Percentiles rank a stretch among this genome's conserved stretches.
Evolutionary conservation across 2,329 filamentous ascomycete species (phyloP).

Genomic region (Harringtonia lauricola): DNA sequence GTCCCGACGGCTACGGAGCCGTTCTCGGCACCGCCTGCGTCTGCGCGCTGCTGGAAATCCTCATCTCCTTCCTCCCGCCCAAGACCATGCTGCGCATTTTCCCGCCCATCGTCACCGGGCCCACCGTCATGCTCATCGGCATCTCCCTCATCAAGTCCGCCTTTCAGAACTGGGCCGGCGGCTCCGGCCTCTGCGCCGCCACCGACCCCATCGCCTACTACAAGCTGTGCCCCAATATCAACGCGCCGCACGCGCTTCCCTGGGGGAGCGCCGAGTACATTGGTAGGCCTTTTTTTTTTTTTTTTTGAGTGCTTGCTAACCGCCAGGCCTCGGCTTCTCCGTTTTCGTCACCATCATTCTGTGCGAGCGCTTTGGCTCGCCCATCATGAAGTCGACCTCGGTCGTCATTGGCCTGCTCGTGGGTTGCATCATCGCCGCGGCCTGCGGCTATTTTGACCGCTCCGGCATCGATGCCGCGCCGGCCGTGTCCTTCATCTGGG

Average conservation of each 20-base stretch:
- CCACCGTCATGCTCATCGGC: slow-evolving; percentile 54
- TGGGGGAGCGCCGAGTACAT: slow-evolving; percentile 76
- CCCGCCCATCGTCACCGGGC: slow-evolving; percentile 50
- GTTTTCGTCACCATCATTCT: slow-evolving; percentile 72
- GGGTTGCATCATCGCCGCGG: slow-evolving; percentile 69
- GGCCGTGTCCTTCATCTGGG: slow-evolving; percentile 66
- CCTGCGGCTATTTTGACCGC: slow-evolving; percentile 68
- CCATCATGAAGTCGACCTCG: slow-evolving; percentile 73
- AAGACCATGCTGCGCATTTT: slow-evolving; percentile 60
- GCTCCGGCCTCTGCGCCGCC: slow-evolving; percentile 47
- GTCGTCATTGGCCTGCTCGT: slow-evolving; percentile 64
- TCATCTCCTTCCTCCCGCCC: slow-evolving; percentile 65
- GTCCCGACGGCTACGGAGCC: slow-evolving; percentile 66
- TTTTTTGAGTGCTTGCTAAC: neutral
- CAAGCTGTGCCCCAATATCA: slow-evolving; percentile 53
- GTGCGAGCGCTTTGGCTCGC: slow-evolving; percentile 70
- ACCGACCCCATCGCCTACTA: slow-evolving; percentile 43
- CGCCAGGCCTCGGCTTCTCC: slow-evolving; percentile 50
- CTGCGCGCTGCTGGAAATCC: slow-evolving; percentile 58
- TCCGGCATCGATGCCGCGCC: slow-evolving; percentile 62
- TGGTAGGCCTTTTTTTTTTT: slow-evolving; percentile 24
- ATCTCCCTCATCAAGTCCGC: slow-evolving; percentile 60
- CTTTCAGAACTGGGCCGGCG: slow-evolving; percentile 70
- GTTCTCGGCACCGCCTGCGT: slow-evolving; percentile 59
- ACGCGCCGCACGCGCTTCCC: slow-evolving; percentile 58